Evolutionary conservation across 768 basidiomycete genomes (phyloP).

Genomic region (Podaxis pistillaris): DNA sequence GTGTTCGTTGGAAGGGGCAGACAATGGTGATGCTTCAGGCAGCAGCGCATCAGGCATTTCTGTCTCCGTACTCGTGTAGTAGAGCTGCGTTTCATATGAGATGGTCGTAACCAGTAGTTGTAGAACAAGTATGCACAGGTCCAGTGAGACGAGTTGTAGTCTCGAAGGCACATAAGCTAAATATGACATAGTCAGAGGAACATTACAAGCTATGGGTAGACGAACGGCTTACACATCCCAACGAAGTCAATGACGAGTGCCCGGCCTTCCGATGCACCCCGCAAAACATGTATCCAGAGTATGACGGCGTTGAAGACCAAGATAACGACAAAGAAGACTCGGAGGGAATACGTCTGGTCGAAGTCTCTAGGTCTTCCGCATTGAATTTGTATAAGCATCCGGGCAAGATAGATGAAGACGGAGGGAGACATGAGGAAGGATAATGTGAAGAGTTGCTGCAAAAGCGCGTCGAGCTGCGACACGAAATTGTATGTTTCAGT

Average conservation of each 20-base stretch:
- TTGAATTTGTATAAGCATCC: slow-evolving; percentile 61
- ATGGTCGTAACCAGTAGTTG: slow-evolving; percentile 66
- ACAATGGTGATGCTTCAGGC: slow-evolving; percentile 20
- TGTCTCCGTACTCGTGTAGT: slow-evolving; percentile 35
- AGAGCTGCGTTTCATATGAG: slow-evolving; percentile 59
- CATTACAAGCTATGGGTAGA: neutral
- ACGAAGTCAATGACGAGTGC: slow-evolving; percentile 75
- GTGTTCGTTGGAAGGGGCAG: slow-evolving; percentile 14
- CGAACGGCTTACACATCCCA: slow-evolving; percentile 60
- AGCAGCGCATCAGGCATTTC: slow-evolving; percentile 39
- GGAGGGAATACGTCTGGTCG: slow-evolving; percentile 62
- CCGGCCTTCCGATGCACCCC: slow-evolving; percentile 54
- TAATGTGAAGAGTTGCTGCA: slow-evolving; percentile 71
- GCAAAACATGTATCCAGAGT: slow-evolving; percentile 59
- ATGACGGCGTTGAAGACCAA: slow-evolving; percentile 56
- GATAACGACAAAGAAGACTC: slow-evolving; percentile 63
- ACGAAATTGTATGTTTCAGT: slow-evolving; percentile 14
- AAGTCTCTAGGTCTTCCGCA: slow-evolving; percentile 67
- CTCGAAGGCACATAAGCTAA: slow-evolving; percentile 63
- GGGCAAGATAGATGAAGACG: slow-evolving; percentile 51
- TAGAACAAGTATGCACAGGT: slow-evolving; percentile 65
- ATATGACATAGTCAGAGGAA: neutral
- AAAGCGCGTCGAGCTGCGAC: slow-evolving; percentile 62
- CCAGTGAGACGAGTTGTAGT: slow-evolving; percentile 62
- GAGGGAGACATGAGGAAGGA: slow-evolving; percentile 79